phyloP scores from a whole-genome alignment of 768 basidiomycete genomes.

The Udeniomyces megalosporus region DNA sequence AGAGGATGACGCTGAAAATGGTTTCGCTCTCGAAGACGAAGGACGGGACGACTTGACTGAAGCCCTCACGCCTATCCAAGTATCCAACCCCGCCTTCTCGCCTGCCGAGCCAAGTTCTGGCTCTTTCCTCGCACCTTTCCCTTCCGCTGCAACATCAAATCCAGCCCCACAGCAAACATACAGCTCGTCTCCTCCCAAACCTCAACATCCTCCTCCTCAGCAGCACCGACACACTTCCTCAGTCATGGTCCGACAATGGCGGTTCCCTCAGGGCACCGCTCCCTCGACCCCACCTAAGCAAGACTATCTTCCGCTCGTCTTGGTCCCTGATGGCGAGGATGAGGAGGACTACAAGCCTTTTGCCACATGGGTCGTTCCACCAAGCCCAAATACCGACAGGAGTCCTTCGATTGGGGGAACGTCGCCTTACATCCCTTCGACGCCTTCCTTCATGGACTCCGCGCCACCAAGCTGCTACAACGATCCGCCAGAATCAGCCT shows the following conservation, averaged over 20 bases:
- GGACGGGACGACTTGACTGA: neutral
- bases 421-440: neutral
- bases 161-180: too few species aligned
- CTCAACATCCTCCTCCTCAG: neutral
- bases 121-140: too few species aligned
- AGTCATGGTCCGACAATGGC: slow-evolving; percentile 1
- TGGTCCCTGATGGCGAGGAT: neutral
- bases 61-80: slow-evolving; percentile 1
- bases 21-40: neutral
- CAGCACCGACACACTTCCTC: neutral
- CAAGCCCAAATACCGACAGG: neutral
- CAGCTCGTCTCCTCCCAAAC: neutral
- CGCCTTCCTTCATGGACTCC: neutral
- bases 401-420: neutral
- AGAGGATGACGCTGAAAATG: neutral
- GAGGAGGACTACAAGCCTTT: slow-evolving; percentile 14
- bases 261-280: neutral
- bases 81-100: neutral
- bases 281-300: neutral
- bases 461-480: neutral
- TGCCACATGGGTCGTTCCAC: slow-evolving; percentile 13
- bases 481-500: slow-evolving; percentile 5
- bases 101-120: neutral
- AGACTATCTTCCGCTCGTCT: neutral
- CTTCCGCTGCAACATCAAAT: too few species aligned